phyloP scores from a whole-genome alignment of 305 asterid species.

The Fraxinus velutina region DNA sequence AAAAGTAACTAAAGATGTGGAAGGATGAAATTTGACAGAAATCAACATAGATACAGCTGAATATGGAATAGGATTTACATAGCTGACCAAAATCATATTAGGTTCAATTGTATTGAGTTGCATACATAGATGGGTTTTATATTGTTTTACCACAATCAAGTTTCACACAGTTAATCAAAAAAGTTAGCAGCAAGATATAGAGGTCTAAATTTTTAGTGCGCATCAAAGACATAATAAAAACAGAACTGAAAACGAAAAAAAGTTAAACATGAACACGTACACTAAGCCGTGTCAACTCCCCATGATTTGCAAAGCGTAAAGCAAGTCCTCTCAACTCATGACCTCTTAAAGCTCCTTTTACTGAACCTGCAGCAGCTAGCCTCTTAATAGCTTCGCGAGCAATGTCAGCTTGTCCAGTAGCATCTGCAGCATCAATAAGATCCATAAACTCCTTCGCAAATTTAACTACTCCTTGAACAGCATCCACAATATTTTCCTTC shows the following conservation, averaged over 20 bases:
- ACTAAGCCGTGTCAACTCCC: slow-evolving; percentile 89
- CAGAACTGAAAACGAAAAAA: not conserved
- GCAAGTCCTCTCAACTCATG: slow-evolving; percentile 88
- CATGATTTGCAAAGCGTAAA: slow-evolving; percentile 89
- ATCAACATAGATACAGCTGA: not conserved
- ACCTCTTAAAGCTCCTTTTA: slow-evolving; percentile 87
- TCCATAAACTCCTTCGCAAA: slow-evolving; percentile 86
- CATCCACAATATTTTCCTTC: slow-evolving; percentile 86
- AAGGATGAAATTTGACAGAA: not conserved
- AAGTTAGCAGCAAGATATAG: not conserved
- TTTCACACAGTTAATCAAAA: not conserved
- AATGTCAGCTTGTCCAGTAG: slow-evolving; percentile 85
- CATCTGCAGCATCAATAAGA: slow-evolving; percentile 98
- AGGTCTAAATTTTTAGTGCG: not conserved
- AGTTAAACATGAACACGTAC: slow-evolving; percentile 46
- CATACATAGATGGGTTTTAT: not conserved
- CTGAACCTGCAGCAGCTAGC: slow-evolving; percentile 93
- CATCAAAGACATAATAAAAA: not conserved
- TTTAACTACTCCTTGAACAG: slow-evolving; percentile 86
- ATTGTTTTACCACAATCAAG: not conserved
- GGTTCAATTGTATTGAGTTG: not conserved
- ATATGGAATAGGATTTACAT: not conserved
- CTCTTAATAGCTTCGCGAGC: slow-evolving; percentile 98
- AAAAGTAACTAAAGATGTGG: not conserved
- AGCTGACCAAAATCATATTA: not conserved